Conservation (phyloP, 1,139 yeast species). For the Blastobotrys persicus region DNA sequence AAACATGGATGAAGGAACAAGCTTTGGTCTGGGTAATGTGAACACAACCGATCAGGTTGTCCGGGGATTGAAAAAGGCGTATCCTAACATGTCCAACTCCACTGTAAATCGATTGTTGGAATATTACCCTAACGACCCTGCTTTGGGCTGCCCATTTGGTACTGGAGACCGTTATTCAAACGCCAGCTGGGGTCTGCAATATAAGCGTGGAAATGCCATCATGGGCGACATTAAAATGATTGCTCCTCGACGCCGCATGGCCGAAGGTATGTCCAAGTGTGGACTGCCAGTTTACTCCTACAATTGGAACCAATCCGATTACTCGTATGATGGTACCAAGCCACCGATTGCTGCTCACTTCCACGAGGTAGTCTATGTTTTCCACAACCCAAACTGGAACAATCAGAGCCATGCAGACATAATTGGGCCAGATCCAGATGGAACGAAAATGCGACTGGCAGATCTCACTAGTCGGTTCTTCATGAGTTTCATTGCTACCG, state of each 20-base stretch:
- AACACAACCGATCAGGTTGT: conserved; percentile 2
- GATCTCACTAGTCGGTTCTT: conserved; percentile 12
- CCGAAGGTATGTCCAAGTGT: conserved; percentile 11
- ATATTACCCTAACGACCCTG: conserved; percentile 21
- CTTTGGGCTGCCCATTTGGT: conserved; percentile 25
- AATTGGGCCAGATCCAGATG: conserved; percentile 14
- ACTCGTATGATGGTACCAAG: conserved; percentile 4
- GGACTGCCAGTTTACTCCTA: conserved; percentile 22
- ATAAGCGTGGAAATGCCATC: conserved; percentile 17
- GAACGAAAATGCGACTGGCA: conserved; percentile 4
- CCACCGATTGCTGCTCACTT: conserved; percentile 23
- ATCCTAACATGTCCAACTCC: background rate
- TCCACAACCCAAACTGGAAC: conserved; percentile 20
- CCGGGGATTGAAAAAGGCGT: background rate
- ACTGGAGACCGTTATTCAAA: conserved; percentile 18
- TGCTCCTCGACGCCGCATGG: conserved; percentile 20
- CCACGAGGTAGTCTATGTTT: conserved; percentile 30
- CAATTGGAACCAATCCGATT: conserved; percentile 24
- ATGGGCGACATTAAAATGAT: conserved; percentile 22
- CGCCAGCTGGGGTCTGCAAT: conserved; percentile 13
- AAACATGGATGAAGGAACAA: conserved; percentile 23
- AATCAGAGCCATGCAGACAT: conserved; percentile 5
- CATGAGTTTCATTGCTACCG: conserved; percentile 19
- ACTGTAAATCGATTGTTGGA: conserved; percentile 8
- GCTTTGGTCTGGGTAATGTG: background rate